Evolutionary conservation across 768 basidiomycete genomes (phyloP).

Genomic region (Leccinum olivaceopallidum): DNA sequence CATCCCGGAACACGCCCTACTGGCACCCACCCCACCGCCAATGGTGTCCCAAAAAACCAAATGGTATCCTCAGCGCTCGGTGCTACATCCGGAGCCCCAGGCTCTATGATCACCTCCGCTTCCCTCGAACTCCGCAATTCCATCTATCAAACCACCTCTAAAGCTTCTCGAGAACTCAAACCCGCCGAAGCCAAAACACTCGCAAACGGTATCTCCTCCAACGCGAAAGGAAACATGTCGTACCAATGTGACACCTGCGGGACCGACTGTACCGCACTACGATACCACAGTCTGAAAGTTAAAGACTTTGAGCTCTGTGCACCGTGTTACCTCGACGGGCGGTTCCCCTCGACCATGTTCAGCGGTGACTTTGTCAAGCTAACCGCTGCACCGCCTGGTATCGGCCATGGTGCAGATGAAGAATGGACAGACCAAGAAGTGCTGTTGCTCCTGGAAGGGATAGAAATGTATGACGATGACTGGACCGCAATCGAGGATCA

Average conservation of each 20-base stretch:
- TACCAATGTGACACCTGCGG: slow-evolving; percentile 95
- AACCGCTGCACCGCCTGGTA: slow-evolving; percentile 40
- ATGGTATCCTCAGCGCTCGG: slow-evolving; percentile 23
- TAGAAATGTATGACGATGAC: slow-evolving; percentile 98
- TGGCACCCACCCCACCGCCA: slow-evolving; percentile 44
- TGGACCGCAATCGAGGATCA: slow-evolving; percentile 94
- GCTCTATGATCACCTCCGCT: slow-evolving; percentile 44
- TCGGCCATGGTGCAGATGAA: slow-evolving; percentile 45
- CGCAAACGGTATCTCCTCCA: slow-evolving; percentile 48
- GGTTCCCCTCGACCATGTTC: slow-evolving; percentile 96
- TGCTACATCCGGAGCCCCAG: slow-evolving; percentile 17
- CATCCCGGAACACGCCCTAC: slow-evolving; percentile 75
- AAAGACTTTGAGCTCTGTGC: slow-evolving; percentile 90
- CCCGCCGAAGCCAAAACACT: slow-evolving; percentile 68
- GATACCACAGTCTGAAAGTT: slow-evolving; percentile 92
- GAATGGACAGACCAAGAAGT: slow-evolving; percentile 94
- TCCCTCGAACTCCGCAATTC: slow-evolving; percentile 85
- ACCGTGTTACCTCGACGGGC: slow-evolving; percentile 92
- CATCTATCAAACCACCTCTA: slow-evolving; percentile 87
- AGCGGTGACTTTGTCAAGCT: slow-evolving; percentile 96
- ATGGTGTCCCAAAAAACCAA: slow-evolving; percentile 46
- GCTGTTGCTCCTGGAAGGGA: slow-evolving; percentile 85
- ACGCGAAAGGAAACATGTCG: slow-evolving; percentile 47
- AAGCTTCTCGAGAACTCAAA: slow-evolving; percentile 70
- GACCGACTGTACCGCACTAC: slow-evolving; percentile 82